A percentile compares a stretch with the other conserved stretches of the same genome.
phyloP scores from a whole-genome alignment of 2,329 filamentous ascomycete species.

The Neoascochyta sp. region DNA sequence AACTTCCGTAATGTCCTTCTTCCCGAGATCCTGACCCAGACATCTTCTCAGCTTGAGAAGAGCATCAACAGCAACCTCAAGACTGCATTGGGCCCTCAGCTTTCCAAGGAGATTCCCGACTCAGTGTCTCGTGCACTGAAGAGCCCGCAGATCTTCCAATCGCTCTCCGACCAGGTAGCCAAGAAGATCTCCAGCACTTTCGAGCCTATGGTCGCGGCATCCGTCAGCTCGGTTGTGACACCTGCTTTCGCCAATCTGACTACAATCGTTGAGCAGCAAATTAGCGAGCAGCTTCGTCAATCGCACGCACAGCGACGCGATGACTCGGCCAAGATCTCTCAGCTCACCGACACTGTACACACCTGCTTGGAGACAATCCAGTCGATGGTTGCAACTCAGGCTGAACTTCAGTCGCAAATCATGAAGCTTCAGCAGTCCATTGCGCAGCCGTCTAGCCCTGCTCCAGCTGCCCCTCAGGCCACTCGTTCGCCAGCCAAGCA shows the following conservation, averaged over 20 bases:
- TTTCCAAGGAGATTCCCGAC: constrained; percentile 72
- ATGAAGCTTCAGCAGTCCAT: constrained; percentile 42
- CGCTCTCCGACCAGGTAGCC: constrained; percentile 68
- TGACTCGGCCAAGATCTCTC: constrained; percentile 65
- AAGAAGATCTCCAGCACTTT: constrained; percentile 64
- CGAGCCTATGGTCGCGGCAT: constrained; percentile 63
- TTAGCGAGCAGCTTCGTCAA: constrained; percentile 51
- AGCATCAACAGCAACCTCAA: constrained; percentile 67
- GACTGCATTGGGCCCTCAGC: constrained; percentile 59
- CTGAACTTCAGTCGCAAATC: constrained; percentile 61
- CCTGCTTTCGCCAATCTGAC: constrained; percentile 66
- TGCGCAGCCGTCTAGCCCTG: constrained; percentile 26
- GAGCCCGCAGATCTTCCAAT: constrained; percentile 67
- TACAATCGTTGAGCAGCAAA: constrained; percentile 62
- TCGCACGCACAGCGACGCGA: constrained; percentile 51
- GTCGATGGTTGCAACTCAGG: constrained; percentile 65
- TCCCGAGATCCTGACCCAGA: constrained; percentile 66
- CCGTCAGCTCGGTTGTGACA: constrained; percentile 52
- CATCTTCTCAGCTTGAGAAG: constrained; percentile 65
- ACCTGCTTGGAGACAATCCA: constrained; percentile 66
- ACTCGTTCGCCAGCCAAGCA: constrained; percentile 42
- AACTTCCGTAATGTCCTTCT: constrained; percentile 74
- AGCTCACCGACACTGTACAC: constrained; percentile 64
- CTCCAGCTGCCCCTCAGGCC: constrained; percentile 20
- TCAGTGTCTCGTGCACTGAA: constrained; percentile 66